These are phyloP conservation scores for Austropuccinia psidii DNA, from an alignment of 1,284 basidiomycete species.

Conservation along the genomic window DNA sequence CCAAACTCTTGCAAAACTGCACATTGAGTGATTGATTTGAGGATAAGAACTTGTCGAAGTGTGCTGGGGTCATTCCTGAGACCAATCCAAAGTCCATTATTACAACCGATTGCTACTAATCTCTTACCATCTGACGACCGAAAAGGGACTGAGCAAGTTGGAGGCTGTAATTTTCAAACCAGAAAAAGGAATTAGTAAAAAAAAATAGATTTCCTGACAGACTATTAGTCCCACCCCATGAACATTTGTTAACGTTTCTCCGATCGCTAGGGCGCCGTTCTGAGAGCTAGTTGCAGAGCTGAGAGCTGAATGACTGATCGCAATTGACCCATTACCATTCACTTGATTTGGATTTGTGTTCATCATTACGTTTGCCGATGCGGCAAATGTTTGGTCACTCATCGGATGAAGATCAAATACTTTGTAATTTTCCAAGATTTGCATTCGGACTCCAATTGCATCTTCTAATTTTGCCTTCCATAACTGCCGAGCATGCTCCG, in stretches of 20 bases:
- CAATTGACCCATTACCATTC: not conserved
- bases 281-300: not conserved
- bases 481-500: constrained; percentile 61
- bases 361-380: constrained; percentile 1
- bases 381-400: constrained; percentile 47
- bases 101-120: constrained; percentile 87
- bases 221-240: constrained; percentile 14
- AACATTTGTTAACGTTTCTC: constrained; percentile 15
- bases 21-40: constrained; percentile 84
- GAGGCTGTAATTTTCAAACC: constrained; percentile 12
- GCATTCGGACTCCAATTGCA: constrained; percentile 71
- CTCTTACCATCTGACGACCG: constrained; percentile 67
- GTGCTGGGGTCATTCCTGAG: constrained; percentile 78
- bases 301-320: not conserved
- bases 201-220: not conserved
- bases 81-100: constrained; percentile 95
- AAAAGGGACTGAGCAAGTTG: constrained; percentile 41
- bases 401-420: constrained; percentile 50
- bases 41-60: constrained; percentile 76
- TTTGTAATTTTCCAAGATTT: constrained; percentile 83
- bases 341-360: not conserved
- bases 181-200: not conserved
- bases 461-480: constrained; percentile 88
- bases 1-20: constrained; percentile 92
- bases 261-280: not conserved